These are phyloP conservation scores for Penicillium argentinense DNA, from an alignment of 495 filamentous ascomycete genomes.

Conservation along the genomic window DNA sequence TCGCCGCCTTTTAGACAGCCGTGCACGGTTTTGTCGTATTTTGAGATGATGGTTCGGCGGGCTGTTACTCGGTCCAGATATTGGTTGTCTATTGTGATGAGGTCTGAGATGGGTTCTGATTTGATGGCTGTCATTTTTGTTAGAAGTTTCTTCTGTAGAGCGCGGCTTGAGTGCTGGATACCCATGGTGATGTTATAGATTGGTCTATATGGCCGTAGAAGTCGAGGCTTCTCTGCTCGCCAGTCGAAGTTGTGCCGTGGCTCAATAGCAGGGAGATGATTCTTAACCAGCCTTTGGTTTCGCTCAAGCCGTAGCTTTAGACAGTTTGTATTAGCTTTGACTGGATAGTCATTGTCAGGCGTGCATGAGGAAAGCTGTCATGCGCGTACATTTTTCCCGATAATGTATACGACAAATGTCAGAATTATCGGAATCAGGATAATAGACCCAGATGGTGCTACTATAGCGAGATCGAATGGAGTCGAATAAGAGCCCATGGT, in stretches of 20 bases:
- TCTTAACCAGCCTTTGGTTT: not conserved
- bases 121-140: too few species aligned
- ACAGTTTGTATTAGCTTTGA: not conserved
- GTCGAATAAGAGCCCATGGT: too few species aligned
- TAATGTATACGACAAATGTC: not conserved
- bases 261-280: not conserved
- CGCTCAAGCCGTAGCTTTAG: not conserved
- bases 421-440: not conserved
- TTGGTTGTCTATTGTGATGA: not conserved
- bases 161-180: too few species aligned
- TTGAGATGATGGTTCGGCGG: not conserved
- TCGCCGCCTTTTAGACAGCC: not conserved
- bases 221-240: not conserved
- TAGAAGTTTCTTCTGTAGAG: too few species aligned
- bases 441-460: not conserved
- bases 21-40: not conserved
- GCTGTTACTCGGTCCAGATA: not conserved
- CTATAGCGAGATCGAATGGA: not conserved
- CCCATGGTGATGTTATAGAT: conserved; percentile 2
- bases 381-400: not conserved
- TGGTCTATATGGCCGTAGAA: not conserved
- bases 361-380: not conserved
- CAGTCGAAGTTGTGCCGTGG: not conserved
- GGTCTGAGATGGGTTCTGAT: not conserved
- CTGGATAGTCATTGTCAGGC: not conserved